Evolutionary conservation across 768 basidiomycete species (phyloP).

Genomic region (Lactarius sp.): DNA sequence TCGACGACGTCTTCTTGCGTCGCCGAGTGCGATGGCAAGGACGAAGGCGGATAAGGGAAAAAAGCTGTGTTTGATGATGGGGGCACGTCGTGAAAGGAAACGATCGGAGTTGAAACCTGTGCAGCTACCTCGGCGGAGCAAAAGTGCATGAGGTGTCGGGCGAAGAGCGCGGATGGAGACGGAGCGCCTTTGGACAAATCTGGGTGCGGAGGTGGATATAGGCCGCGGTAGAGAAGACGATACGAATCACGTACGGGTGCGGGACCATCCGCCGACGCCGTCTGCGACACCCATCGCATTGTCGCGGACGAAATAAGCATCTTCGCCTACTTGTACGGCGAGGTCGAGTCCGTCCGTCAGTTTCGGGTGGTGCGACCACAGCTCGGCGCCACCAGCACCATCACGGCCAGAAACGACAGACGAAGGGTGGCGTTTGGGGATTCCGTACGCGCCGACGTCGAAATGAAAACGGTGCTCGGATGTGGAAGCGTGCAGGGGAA

Average conservation of each 20-base stretch:
- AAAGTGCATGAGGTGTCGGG: constrained; percentile 80
- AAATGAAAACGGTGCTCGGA: constrained; percentile 45
- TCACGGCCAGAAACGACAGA: constrained; percentile 28
- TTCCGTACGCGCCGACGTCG: constrained; percentile 80
- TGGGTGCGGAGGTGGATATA: background rate
- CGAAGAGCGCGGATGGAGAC: constrained; percentile 55
- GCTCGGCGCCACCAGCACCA: constrained; percentile 20
- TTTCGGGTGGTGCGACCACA: constrained; percentile 17
- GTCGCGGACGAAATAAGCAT: constrained; percentile 78
- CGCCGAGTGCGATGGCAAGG: background rate
- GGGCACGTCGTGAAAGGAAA: constrained; percentile 18
- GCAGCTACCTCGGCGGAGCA: constrained; percentile 58
- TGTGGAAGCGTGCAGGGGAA: constrained; percentile 29
- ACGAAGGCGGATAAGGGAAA: constrained; percentile 3
- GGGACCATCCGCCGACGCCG: constrained; percentile 90
- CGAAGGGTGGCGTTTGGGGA: constrained; percentile 51
- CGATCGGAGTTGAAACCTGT: constrained; percentile 23
- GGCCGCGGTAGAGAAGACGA: background rate
- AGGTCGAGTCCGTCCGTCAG: constrained; percentile 39
- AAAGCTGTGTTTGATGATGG: background rate
- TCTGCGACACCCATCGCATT: constrained; percentile 94
- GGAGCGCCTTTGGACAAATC: constrained; percentile 23
- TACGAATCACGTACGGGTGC: constrained; percentile 32
- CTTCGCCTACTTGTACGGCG: constrained; percentile 84
- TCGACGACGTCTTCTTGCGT: constrained; percentile 41